A percentile compares a stretch with the other conserved stretches of the same genome.
phyloP scores from a whole-genome alignment of 2,329 filamentous ascomycete species.

The Blumeriella jaapii region DNA sequence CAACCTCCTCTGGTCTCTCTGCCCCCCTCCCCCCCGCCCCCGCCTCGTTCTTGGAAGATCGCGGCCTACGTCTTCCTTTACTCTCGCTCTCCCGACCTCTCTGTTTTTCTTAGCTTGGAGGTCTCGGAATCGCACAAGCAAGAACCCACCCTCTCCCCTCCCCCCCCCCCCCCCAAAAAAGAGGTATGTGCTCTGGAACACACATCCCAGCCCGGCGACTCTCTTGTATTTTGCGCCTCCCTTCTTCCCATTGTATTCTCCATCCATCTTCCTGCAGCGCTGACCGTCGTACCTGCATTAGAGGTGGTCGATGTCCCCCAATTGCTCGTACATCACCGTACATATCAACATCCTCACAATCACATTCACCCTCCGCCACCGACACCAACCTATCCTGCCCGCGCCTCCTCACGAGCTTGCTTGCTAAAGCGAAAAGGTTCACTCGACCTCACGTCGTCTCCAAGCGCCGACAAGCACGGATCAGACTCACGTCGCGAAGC shows the following conservation, averaged over 20 bases:
- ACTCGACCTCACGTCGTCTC: no score
- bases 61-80: no score
- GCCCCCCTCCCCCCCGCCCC: no score
- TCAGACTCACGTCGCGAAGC: slow-evolving; percentile 21
- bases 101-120: slow-evolving; percentile 17
- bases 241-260: slow-evolving; percentile 19
- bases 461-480: slow-evolving; percentile 22
- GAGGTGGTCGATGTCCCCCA: slow-evolving; percentile 24
- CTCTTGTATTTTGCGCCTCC: slow-evolving; percentile 9
- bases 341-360: slow-evolving; percentile 12
- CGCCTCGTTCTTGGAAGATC: no score
- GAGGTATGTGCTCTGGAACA: slow-evolving; percentile 17
- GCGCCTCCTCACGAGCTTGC: slow-evolving; percentile 19
- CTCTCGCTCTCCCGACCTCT: slow-evolving; percentile 23
- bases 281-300: slow-evolving; percentile 29
- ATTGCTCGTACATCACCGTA: slow-evolving; percentile 18
- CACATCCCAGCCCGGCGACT: slow-evolving; percentile 14
- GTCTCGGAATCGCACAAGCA: slow-evolving; percentile 10
- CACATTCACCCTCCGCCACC: slow-evolving; percentile 7
- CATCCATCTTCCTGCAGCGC: slow-evolving; percentile 23
- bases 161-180: no score
- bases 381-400: slow-evolving; percentile 5
- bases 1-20: no score
- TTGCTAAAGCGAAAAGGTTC: slow-evolving; percentile 18
- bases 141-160: no score